Evolutionary conservation across 306 rosid species (phyloP).

Genomic region (Begonia fuchsioides): DNA sequence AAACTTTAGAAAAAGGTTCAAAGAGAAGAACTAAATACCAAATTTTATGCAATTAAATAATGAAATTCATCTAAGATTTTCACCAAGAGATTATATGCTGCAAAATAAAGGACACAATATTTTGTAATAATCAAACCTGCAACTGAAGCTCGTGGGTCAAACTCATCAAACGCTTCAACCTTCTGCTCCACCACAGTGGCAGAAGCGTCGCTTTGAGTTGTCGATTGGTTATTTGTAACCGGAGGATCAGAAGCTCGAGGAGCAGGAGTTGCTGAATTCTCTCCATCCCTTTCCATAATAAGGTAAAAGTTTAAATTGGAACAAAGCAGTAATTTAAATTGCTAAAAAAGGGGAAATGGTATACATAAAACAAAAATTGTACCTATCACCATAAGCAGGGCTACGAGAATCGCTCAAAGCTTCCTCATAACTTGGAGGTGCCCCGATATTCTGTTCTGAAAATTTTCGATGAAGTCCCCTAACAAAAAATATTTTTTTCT

Average conservation of each 20-base stretch:
- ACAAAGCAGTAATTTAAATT: slow-evolving; percentile 1
- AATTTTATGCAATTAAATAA: too few relatives aligned
- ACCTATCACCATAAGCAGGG: slow-evolving; percentile 70
- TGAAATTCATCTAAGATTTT: too few relatives aligned
- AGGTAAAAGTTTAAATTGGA: slow-evolving; percentile 3
- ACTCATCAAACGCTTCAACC: slow-evolving; percentile 51
- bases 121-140: slow-evolving; percentile 25
- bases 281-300: slow-evolving; percentile 45
- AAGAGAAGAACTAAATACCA: too few relatives aligned
- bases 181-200: slow-evolving; percentile 29
- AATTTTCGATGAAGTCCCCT: slow-evolving; percentile 52
- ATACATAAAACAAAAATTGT: slow-evolving; percentile 5
- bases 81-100: neutral
- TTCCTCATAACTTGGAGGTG: slow-evolving; percentile 93
- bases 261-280: slow-evolving; percentile 23
- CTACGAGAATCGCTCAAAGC: slow-evolving; percentile 67
- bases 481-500: slow-evolving; percentile 7
- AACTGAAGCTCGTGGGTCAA: slow-evolving; percentile 73
- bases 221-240: slow-evolving; percentile 15
- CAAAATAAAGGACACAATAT: neutral
- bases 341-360: neutral
- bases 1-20: too few relatives aligned
- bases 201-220: slow-evolving; percentile 22
- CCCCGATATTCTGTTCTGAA: slow-evolving; percentile 65
- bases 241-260: slow-evolving; percentile 4